These are phyloP conservation scores for Xylaria flabelliformis DNA, from an alignment of 495 filamentous ascomycete genomes.

Conservation along the genomic window DNA sequence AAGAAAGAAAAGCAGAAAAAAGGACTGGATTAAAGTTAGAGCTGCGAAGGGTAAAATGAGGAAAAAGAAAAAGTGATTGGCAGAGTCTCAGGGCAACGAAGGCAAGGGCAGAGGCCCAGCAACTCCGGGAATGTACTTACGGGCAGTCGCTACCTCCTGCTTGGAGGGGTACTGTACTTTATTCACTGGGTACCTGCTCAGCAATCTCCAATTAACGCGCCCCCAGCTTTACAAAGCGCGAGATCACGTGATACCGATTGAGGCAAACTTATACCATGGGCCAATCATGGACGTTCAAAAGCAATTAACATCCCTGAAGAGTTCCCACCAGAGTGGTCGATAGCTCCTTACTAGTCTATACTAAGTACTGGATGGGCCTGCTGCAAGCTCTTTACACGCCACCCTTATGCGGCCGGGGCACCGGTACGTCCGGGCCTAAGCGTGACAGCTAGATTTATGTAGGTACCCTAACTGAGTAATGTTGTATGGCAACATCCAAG, in stretches of 20 bases:
- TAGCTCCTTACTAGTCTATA: neutral
- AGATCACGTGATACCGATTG: constrained; percentile 7
- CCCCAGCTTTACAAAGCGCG: constrained; percentile 18
- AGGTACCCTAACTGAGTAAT: neutral
- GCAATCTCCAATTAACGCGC: constrained; percentile 18
- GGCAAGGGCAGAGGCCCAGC: neutral
- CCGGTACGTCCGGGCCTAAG: neutral
- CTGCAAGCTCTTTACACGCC: constrained; percentile 22
- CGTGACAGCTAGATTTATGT: neutral
- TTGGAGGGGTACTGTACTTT: constrained; percentile 13
- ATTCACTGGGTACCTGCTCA: neutral
- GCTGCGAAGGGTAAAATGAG: neutral
- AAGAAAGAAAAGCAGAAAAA: constrained; percentile 14
- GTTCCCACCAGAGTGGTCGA: neutral
- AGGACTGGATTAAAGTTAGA: constrained; percentile 21
- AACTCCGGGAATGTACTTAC: constrained; percentile 1
- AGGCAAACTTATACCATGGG: neutral
- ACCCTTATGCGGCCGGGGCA: neutral
- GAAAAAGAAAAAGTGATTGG: constrained; percentile 13
- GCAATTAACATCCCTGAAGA: constrained; percentile 15
- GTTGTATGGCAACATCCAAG: neutral
- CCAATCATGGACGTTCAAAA: neutral
- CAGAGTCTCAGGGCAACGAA: constrained; percentile 1
- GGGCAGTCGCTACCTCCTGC: neutral
- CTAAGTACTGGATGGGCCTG: too few relatives aligned